These are phyloP conservation scores for Obba rivulosa DNA, from an alignment of 768 basidiomycete genomes.

Conservation along the genomic window DNA sequence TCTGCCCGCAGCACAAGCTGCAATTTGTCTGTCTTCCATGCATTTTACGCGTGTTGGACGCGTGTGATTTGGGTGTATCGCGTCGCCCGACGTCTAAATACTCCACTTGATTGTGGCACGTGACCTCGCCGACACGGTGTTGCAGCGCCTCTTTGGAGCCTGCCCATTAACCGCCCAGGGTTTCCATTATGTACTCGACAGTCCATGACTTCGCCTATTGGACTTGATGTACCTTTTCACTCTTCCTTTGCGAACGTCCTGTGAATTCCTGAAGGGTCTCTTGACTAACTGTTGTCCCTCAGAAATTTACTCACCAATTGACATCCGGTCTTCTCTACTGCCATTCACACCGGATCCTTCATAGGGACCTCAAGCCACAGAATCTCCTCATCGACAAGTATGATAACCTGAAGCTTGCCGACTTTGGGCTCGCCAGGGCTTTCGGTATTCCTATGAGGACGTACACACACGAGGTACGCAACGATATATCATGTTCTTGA, in stretches of 20 bases:
- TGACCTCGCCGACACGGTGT: slow-evolving; percentile 8
- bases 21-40: background rate
- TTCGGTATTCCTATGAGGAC: slow-evolving; percentile 98
- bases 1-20: background rate
- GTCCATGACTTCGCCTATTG: background rate
- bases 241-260: background rate
- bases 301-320: slow-evolving; percentile 98
- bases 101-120: slow-evolving; percentile 13
- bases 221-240: slow-evolving; percentile 3
- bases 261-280: background rate
- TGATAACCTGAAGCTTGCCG: slow-evolving; percentile 91
- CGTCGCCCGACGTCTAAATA: slow-evolving; percentile 10
- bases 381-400: slow-evolving; percentile 88
- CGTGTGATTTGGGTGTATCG: slow-evolving; percentile 19
- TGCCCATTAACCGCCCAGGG: background rate
- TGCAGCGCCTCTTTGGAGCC: background rate
- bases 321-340: slow-evolving; percentile 89
- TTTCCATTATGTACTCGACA: background rate
- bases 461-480: slow-evolving; percentile 93
- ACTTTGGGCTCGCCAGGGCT: slow-evolving; percentile 93
- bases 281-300: slow-evolving; percentile 5
- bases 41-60: slow-evolving; percentile 26
- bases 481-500: slow-evolving; percentile 2
- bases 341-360: slow-evolving; percentile 93
- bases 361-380: slow-evolving; percentile 95